Evolutionary conservation across 164 flowering plant genomes (phyloP).

Genomic region (Vitis vinifera): DNA sequence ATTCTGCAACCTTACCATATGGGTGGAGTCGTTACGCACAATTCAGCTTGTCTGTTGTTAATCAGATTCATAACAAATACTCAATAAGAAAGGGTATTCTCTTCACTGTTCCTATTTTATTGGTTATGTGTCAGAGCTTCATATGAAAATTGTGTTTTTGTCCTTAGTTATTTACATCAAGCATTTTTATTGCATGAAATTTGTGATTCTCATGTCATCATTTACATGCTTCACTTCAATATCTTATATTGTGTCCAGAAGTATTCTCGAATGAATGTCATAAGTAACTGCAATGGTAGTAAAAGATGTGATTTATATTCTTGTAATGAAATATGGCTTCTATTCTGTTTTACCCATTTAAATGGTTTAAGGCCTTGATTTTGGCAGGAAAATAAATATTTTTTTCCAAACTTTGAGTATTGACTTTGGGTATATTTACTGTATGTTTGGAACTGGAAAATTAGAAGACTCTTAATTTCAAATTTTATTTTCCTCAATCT

Average conservation of each 20-base stretch:
- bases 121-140: neutral
- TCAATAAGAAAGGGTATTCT: slow-evolving; percentile 66
- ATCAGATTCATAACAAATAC: slow-evolving; percentile 56
- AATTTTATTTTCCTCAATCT: no score
- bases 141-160: neutral
- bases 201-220: neutral
- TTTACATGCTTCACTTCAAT: neutral
- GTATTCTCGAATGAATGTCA: no score
- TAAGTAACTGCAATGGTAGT: no score
- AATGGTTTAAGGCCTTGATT: no score
- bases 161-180: neutral
- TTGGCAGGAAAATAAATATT: no score
- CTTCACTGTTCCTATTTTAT: neutral
- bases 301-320: no score
- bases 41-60: slow-evolving; percentile 71
- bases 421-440: no score
- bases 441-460: no score
- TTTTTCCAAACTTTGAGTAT: no score
- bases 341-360: no score
- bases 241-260: no score
- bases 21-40: slow-evolving; percentile 90
- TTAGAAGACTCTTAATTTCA: no score
- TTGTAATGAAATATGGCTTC: neutral
- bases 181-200: neutral
- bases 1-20: slow-evolving; percentile 61